Evolutionary conservation across 257 asterid genomes (phyloP), one percentile per base, ranked within the genome.

Genomic region (Petunia axillaris): DNA sequence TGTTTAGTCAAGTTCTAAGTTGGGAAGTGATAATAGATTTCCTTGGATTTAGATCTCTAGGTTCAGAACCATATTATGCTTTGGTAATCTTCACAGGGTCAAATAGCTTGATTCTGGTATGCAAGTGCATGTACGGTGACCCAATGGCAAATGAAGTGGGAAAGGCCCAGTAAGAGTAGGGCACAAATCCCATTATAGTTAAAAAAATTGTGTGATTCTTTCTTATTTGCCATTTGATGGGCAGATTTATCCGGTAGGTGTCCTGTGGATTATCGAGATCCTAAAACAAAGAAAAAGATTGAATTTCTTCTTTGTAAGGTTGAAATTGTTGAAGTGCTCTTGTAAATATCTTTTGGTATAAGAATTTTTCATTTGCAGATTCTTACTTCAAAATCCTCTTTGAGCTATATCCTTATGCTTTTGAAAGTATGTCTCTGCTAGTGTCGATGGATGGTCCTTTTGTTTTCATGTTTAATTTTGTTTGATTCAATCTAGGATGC

Each of bases 81-180:
- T 70, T 25, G 16, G 77, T 25, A 4, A 46, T 70, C 77, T 70
- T 70, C 77, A 70, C 2, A 16, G 40, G 14, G 4, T 46, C 43
- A 70, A 70, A 25, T 70, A 25, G 58, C 77, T 70, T 1, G 54
- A 46, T n/a, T 70, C 48, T 10, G 75, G 43, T 37, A 67, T 37
- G 3, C 50, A 7, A 41, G 15, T 41, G 38, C 8, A 25, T 25
- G 25, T 25, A 25, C 25, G 25, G 38, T 67, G 54, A 67, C 43
- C 54, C 8, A 67, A 38, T 67, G 75, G 54, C 43, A 13, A 55
- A 25, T 66, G 53, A 66, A 2, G 37, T 66, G 41, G 25, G 9
- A 64, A 64, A 16, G 46, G 25, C 25, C 9, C 0, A 10, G 75
- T 50, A 37, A 66, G 7, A 65, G 13, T 40, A 66, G 53, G 0